Evolutionary conservation across 192 early-diverging fungal species (phyloP).

Genomic region (Chytriomyces sp.): DNA sequence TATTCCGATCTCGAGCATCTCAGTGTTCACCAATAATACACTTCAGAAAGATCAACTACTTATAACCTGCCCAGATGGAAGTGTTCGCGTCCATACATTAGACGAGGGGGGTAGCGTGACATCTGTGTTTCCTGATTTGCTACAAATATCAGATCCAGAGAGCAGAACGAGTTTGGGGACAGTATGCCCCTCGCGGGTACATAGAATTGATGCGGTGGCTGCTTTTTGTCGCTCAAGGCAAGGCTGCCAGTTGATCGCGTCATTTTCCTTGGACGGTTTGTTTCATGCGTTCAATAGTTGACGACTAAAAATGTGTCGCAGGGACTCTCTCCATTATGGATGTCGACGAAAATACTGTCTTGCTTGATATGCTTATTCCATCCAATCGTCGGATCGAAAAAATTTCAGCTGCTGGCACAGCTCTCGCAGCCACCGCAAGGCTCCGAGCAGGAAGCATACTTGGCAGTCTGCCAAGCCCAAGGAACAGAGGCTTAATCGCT

Average conservation of each 20-base stretch:
- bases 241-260: not conserved
- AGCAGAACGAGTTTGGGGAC: not conserved
- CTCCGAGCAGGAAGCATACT: not conserved
- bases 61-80: constrained; percentile 14
- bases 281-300: not conserved
- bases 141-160: constrained; percentile 20
- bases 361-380: constrained; percentile 16
- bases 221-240: not conserved
- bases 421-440: not conserved
- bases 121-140: not conserved
- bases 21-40: constrained; percentile 7
- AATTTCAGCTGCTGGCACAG: not conserved
- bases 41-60: constrained; percentile 8
- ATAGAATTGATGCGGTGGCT: not conserved
- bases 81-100: constrained; percentile 5
- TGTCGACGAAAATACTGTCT: constrained; percentile 7
- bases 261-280: constrained; percentile 2
- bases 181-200: not conserved
- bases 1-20: not conserved
- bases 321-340: constrained; percentile 11
- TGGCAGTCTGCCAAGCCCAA: not conserved
- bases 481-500: not conserved
- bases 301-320: not conserved
- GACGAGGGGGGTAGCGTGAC: not conserved
- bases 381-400: constrained; percentile 16